phyloP scores from a whole-genome alignment of 805 yeast species.

The Candida quercuum region DNA sequence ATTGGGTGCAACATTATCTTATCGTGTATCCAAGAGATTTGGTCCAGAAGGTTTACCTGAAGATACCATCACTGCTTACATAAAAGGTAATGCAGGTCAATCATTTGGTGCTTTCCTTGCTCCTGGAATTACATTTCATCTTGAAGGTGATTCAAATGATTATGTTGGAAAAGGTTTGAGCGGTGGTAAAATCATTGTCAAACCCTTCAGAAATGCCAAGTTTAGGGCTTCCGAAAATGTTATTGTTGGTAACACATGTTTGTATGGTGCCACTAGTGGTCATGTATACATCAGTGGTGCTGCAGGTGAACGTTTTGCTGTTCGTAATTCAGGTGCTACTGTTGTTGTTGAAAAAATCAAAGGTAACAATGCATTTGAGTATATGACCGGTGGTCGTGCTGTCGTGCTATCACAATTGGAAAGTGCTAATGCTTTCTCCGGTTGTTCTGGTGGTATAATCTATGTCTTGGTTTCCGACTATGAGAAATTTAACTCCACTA shows the following conservation, averaged over 20 bases:
- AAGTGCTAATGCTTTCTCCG: slow-evolving; percentile 82
- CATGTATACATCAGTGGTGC: slow-evolving; percentile 91
- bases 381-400: slow-evolving; percentile 99
- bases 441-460: slow-evolving; percentile 99
- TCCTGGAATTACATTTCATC: slow-evolving; percentile 89
- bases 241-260: slow-evolving; percentile 93
- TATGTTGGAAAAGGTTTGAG: slow-evolving; percentile 96
- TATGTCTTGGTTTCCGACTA: slow-evolving; percentile 88
- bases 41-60: slow-evolving; percentile 94
- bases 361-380: slow-evolving; percentile 99
- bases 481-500: slow-evolving; percentile 79
- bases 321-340: slow-evolving; percentile 96
- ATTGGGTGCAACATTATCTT: slow-evolving; percentile 89
- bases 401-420: slow-evolving; percentile 90
- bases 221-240: slow-evolving; percentile 96
- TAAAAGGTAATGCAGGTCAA: slow-evolving; percentile 94
- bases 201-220: slow-evolving; percentile 78
- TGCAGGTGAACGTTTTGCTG: slow-evolving; percentile 98
- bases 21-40: slow-evolving; percentile 86
- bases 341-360: slow-evolving; percentile 90
- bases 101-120: slow-evolving; percentile 98
- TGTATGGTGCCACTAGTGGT: slow-evolving; percentile 97
- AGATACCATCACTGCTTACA: slow-evolving; percentile 91
- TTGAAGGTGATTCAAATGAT: slow-evolving; percentile 97
- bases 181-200: slow-evolving; percentile 90